phyloP scores from a whole-genome alignment of 306 rosid species.

The Trifolium fragiferum region DNA sequence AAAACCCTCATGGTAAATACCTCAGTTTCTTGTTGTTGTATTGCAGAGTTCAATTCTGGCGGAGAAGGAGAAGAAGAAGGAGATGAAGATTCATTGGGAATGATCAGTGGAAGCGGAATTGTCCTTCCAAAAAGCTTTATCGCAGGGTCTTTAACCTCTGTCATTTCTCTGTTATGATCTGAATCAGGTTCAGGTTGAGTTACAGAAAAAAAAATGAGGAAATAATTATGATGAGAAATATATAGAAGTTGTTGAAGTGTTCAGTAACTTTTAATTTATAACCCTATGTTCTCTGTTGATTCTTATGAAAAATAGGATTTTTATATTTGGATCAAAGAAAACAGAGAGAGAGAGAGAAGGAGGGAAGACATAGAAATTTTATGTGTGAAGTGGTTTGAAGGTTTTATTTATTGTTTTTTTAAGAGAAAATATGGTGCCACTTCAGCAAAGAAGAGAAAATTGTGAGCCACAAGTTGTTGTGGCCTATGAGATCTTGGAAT shows the following conservation, averaged over 20 bases:
- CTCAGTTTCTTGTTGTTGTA: conserved; percentile 41
- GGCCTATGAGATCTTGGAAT: conserved; percentile 72
- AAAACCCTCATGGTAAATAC: conserved; percentile 41
- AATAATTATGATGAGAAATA: background rate
- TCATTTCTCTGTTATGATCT: conserved; percentile 52
- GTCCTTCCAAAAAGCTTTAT: conserved; percentile 87
- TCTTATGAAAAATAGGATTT: conserved; percentile 34
- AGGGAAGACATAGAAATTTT: background rate
- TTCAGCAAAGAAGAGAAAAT: conserved; percentile 47
- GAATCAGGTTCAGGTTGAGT: conserved; percentile 11
- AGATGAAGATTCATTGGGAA: conserved; percentile 18
- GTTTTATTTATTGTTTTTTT: conserved; percentile 18
- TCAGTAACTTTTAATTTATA: conserved; percentile 3
- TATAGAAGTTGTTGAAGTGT: conserved; percentile 33
- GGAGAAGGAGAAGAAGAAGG: conserved; percentile 47
- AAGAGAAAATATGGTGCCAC: conserved; percentile 53
- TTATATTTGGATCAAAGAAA: conserved; percentile 9
- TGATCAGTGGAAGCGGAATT: conserved; percentile 56
- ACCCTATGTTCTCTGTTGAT: background rate
- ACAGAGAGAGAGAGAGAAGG: conserved; percentile 7
- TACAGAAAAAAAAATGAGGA: background rate
- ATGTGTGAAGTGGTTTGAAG: conserved; percentile 36
- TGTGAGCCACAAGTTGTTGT: conserved; percentile 90
- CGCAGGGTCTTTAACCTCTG: conserved; percentile 58
- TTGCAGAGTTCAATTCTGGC: conserved; percentile 34